These are phyloP conservation scores for Hypoxylon lenormandii DNA, from an alignment of 495 filamentous ascomycete genomes.

Conservation along the genomic window DNA sequence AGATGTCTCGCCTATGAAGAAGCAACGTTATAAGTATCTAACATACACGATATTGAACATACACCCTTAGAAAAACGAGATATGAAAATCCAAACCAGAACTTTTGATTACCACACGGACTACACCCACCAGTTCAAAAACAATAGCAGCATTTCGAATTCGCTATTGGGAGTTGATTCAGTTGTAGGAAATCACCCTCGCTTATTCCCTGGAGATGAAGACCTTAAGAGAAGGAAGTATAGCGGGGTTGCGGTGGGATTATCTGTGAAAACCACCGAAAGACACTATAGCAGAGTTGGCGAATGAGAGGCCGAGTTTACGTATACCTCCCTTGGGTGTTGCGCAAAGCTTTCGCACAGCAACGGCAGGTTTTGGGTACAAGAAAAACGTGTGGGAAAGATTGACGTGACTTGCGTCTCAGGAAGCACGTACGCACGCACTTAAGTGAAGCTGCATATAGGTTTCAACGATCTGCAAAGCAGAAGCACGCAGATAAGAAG, in stretches of 20 bases:
- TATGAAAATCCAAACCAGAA: neutral
- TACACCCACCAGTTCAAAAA: no score
- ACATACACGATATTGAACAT: no score
- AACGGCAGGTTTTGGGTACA: neutral
- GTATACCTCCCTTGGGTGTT: constrained; percentile 1
- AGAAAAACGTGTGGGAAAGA: neutral
- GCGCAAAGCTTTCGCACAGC: no score
- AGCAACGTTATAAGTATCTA: no score
- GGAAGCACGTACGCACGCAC: constrained; percentile 13
- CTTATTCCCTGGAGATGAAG: neutral
- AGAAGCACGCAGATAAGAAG: constrained; percentile 15
- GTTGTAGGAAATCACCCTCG: no score
- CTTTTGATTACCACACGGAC: no score
- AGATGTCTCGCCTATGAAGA: no score
- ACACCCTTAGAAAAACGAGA: no score
- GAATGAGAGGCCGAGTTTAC: constrained; percentile 5
- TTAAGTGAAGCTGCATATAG: constrained; percentile 9
- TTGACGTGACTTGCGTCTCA: constrained; percentile 6
- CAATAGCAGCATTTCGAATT: no score
- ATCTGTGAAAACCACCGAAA: neutral
- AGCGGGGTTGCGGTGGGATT: constrained; percentile 8
- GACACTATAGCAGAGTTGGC: constrained; percentile 5
- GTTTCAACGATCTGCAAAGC: constrained; percentile 8
- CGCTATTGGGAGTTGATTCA: no score
- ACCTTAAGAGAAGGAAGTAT: neutral